These are phyloP conservation scores for Malus hybrid DNA, from an alignment of 331 rosid genomes.

Conservation along the genomic window DNA sequence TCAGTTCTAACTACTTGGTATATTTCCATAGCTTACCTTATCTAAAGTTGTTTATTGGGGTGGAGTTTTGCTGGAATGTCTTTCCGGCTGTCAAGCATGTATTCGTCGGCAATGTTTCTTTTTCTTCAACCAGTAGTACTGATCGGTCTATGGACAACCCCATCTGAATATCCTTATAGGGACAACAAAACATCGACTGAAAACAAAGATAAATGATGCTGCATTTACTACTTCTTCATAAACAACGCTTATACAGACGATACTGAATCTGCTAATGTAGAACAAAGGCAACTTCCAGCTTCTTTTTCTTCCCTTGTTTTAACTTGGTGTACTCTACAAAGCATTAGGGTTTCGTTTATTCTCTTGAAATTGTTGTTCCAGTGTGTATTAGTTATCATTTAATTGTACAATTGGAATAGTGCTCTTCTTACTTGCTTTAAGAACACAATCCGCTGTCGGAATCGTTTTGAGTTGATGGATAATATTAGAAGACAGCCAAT, in stretches of 20 bases:
- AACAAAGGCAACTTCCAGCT: neutral
- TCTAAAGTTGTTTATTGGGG: constrained; percentile 62
- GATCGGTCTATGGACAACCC: constrained; percentile 70
- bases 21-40: constrained; percentile 79
- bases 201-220: constrained; percentile 34
- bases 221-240: neutral
- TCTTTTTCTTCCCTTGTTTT: neutral
- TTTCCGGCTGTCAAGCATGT: constrained; percentile 53
- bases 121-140: constrained; percentile 59
- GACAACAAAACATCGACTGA: constrained; percentile 23
- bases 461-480: neutral
- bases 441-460: neutral
- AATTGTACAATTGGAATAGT: neutral
- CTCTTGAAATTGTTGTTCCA: neutral
- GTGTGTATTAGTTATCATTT: neutral
- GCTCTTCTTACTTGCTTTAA: neutral
- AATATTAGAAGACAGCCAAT: neutral
- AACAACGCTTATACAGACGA: neutral
- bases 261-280: neutral
- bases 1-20: constrained; percentile 84
- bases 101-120: constrained; percentile 59
- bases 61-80: constrained; percentile 84
- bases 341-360: neutral
- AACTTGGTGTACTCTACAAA: neutral
- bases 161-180: constrained; percentile 57